Percentiles rank a stretch among this genome's conserved stretches.
Evolutionary conservation across 179 eudicot genomes (phyloP).

Genomic region (Vitellaria paradoxa): DNA sequence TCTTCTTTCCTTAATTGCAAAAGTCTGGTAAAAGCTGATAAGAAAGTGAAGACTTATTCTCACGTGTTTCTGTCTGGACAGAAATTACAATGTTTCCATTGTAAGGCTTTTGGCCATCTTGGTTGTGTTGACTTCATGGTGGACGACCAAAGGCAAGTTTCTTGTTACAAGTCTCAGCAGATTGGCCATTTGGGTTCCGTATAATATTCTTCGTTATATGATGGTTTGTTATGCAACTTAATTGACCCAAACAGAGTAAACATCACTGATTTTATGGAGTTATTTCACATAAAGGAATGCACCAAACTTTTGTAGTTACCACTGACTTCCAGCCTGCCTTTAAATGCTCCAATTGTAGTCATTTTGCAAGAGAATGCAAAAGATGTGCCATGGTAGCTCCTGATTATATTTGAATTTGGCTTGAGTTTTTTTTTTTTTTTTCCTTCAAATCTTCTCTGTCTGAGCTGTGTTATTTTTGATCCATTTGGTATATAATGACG

Average conservation of each 20-base stretch:
- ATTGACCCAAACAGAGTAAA: not conserved
- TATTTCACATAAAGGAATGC: slow-evolving; percentile 25
- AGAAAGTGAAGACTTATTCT: not conserved
- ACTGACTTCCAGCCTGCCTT: slow-evolving; percentile 22
- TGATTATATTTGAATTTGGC: not conserved
- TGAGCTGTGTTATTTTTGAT: too few relatives aligned
- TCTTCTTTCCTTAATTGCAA: not conserved
- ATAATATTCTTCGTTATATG: slow-evolving; percentile 13
- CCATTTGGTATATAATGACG: too few relatives aligned
- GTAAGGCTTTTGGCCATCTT: slow-evolving; percentile 43
- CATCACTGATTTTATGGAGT: not conserved
- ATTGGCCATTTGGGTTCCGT: slow-evolving; percentile 37
- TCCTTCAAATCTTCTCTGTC: too few relatives aligned
- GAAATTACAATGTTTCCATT: slow-evolving; percentile 40
- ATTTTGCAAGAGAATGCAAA: slow-evolving; percentile 29
- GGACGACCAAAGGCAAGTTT: slow-evolving; percentile 19
- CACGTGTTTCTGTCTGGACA: slow-evolving; percentile 13
- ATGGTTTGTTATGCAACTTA: not conserved
- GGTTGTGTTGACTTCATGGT: slow-evolving; percentile 26
- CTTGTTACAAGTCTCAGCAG: slow-evolving; percentile 38
- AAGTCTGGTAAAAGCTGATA: not conserved
- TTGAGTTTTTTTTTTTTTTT: too few relatives aligned
- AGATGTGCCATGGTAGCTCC: not conserved
- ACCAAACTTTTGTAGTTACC: slow-evolving; percentile 19
- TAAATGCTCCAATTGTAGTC: slow-evolving; percentile 36